phyloP scores from a whole-genome alignment of 352 stramenopile genomes.

The Phytopythium helicoides region DNA sequence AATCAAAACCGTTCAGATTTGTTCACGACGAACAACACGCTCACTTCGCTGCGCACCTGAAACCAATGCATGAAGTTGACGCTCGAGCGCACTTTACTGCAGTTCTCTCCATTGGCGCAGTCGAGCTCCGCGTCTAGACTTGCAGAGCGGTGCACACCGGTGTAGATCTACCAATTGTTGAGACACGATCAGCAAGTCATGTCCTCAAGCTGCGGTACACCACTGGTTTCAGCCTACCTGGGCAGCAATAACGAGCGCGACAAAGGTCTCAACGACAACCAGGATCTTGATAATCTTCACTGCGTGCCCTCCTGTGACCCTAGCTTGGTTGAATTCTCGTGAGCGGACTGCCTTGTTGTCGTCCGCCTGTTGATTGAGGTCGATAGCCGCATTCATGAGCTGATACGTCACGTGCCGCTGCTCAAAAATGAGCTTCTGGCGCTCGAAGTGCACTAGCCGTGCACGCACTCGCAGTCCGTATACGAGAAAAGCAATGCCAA shows the following conservation, averaged over 20 bases:
- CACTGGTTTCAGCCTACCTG: slow-evolving; percentile 18
- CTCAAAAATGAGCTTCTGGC: slow-evolving; percentile 11
- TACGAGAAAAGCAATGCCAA: slow-evolving; percentile 35
- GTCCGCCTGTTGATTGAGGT: slow-evolving; percentile 15
- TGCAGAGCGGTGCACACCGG: slow-evolving; percentile 10
- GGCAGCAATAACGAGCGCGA: slow-evolving; percentile 31
- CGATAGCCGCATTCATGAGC: slow-evolving; percentile 23
- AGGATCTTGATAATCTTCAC: slow-evolving; percentile 49
- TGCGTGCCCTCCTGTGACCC: slow-evolving; percentile 16
- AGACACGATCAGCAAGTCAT: no score
- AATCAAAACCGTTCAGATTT: not conserved
- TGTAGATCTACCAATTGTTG: slow-evolving; percentile 26
- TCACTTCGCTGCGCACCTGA: slow-evolving; percentile 7
- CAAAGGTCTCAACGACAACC: slow-evolving; percentile 37
- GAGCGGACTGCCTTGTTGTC: slow-evolving; percentile 29
- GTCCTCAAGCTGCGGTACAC: no score
- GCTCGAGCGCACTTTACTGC: slow-evolving; percentile 15
- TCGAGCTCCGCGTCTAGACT: slow-evolving; percentile 14
- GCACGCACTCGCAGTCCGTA: slow-evolving; percentile 30
- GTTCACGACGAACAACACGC: not conserved
- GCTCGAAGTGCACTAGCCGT: slow-evolving; percentile 25
- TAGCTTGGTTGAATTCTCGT: slow-evolving; percentile 21
- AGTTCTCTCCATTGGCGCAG: slow-evolving; percentile 22
- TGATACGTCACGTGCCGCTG: slow-evolving; percentile 19
- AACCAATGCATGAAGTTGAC: slow-evolving; percentile 20